Conservation (phyloP, 169 alveolate species). For the Plasmodium adleri region DNA sequence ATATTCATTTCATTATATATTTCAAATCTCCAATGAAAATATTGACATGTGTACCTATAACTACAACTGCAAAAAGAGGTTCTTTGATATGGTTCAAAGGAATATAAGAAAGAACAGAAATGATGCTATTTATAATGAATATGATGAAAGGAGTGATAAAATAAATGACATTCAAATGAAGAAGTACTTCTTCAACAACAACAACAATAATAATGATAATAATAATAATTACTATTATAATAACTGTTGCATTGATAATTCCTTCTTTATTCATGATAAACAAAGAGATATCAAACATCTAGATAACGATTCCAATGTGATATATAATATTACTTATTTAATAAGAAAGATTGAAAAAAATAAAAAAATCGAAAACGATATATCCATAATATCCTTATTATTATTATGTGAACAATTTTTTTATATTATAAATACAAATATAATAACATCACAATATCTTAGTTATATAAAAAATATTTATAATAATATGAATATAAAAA, state of each 20-base stretch:
- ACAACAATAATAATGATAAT: too few relatives aligned
- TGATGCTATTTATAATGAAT: too few relatives aligned
- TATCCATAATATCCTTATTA: slow-evolving; percentile 12
- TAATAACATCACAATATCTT: not conserved
- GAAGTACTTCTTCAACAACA: too few relatives aligned
- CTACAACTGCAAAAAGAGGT: too few relatives aligned
- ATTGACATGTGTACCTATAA: too few relatives aligned
- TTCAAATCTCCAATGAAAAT: not conserved
- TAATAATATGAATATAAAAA: not conserved
- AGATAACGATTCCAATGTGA: not conserved
- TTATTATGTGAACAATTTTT: slow-evolving; percentile 55
- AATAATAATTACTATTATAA: too few relatives aligned
- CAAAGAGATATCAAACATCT: not conserved
- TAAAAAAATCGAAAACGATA: slow-evolving; percentile 11
- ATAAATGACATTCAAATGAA: too few relatives aligned
- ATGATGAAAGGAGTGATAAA: too few relatives aligned
- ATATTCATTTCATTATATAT: not conserved
- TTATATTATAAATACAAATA: slow-evolving; percentile 10
- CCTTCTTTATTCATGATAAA: too few relatives aligned
- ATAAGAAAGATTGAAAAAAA: slow-evolving; percentile 1
- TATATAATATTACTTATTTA: slow-evolving; percentile 10
- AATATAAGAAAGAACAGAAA: too few relatives aligned
- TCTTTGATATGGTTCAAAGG: too few relatives aligned
- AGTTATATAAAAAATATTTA: slow-evolving; percentile 17
- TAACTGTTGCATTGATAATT: too few relatives aligned